phyloP scores from a whole-genome alignment of 2,329 filamentous ascomycete species.

The Stachybotrys echinatus region DNA sequence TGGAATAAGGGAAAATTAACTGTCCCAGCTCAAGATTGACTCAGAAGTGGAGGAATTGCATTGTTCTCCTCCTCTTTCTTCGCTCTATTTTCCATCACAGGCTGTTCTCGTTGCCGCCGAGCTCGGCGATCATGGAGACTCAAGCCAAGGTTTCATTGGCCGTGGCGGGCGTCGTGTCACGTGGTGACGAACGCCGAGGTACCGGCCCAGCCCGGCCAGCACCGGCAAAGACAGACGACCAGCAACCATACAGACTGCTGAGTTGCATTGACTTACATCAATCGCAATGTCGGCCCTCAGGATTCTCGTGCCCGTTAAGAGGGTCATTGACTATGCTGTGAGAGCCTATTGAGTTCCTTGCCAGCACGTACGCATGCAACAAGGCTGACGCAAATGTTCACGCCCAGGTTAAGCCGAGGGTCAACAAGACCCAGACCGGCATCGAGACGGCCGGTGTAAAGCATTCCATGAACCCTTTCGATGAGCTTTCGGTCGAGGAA shows the following conservation, averaged over 20 bases:
- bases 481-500: constrained; percentile 97
- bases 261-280: background rate
- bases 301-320: constrained; percentile 76
- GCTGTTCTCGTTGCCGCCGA: too few species aligned
- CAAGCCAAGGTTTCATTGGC: too few species aligned
- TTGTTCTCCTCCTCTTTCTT: too few species aligned
- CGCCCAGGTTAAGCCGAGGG: constrained; percentile 59
- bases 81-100: too few species aligned
- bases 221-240: too few species aligned
- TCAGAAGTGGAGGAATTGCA: too few species aligned
- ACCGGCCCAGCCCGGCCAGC: background rate
- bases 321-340: constrained; percentile 85
- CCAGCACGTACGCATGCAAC: too few species aligned
- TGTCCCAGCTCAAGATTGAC: too few species aligned
- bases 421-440: constrained; percentile 71
- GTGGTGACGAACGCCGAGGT: background rate
- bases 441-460: constrained; percentile 92
- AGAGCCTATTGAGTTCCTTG: too few species aligned
- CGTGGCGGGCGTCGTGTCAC: background rate
- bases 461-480: constrained; percentile 98
- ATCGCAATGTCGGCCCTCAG: constrained; percentile 56
- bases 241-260: too few species aligned
- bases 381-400: constrained; percentile 7
- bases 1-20: too few species aligned
- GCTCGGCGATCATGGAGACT: too few species aligned